These are phyloP conservation scores for Fusarium nodosum DNA, from an alignment of 2,329 filamentous ascomycete genomes.

Conservation along the genomic window DNA sequence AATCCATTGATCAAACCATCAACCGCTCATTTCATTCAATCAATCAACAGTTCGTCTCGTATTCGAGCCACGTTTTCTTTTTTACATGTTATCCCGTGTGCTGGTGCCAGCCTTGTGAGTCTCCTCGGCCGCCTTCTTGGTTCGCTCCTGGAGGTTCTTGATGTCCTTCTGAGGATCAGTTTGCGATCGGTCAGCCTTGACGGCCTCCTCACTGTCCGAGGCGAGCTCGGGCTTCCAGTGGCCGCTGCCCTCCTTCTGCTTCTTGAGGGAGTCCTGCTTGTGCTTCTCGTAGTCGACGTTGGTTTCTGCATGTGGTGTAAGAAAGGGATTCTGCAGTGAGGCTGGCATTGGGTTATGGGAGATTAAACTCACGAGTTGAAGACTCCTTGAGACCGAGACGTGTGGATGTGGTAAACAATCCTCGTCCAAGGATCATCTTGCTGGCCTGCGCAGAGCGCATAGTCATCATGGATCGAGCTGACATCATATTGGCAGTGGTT, in stretches of 20 bases:
- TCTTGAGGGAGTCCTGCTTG: slow-evolving; percentile 72
- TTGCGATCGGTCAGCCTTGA: slow-evolving; percentile 73
- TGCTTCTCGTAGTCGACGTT: slow-evolving; percentile 66
- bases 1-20: slow-evolving; percentile 8
- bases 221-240: slow-evolving; percentile 85
- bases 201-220: slow-evolving; percentile 81
- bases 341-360: not conserved
- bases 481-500: slow-evolving; percentile 42
- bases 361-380: slow-evolving; percentile 52
- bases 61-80: slow-evolving; percentile 15
- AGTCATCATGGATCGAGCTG: slow-evolving; percentile 40
- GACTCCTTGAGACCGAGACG: slow-evolving; percentile 56
- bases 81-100: slow-evolving; percentile 59
- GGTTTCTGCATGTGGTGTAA: slow-evolving; percentile 49
- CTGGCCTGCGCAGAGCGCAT: slow-evolving; percentile 43
- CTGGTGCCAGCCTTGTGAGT: slow-evolving; percentile 63
- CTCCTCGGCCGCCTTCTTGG: slow-evolving; percentile 65
- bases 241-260: slow-evolving; percentile 77
- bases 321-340: not conserved
- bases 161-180: slow-evolving; percentile 56
- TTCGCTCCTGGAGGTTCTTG: slow-evolving; percentile 69
- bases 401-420: slow-evolving; percentile 48
- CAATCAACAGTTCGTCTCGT: slow-evolving; percentile 7
- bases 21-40: slow-evolving; percentile 12
- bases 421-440: slow-evolving; percentile 46